Conservation (phyloP, 139 green algal species). For the Tetradesmus obliquus region DNA sequence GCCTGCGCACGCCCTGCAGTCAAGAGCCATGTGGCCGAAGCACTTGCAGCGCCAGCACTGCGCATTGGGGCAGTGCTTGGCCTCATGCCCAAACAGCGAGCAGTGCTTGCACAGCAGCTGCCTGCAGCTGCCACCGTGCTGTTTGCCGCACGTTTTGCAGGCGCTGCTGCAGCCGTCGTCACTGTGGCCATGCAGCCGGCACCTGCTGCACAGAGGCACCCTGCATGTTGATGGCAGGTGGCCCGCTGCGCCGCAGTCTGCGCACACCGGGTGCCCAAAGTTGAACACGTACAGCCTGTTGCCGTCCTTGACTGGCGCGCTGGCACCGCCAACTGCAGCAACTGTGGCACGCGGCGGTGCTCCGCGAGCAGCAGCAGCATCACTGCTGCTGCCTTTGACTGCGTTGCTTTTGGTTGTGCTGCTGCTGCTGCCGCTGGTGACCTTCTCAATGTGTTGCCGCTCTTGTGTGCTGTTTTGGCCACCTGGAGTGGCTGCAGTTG, state of each 20-base stretch:
- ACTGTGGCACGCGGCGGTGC: too few relatives aligned
- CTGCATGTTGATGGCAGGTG: background rate
- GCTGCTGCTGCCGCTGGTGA: background rate
- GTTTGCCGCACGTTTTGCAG: background rate
- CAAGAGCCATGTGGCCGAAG: background rate
- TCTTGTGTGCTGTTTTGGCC: background rate
- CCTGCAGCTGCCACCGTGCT: background rate
- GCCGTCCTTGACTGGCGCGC: background rate
- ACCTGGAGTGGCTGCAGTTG: background rate
- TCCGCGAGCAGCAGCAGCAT: too few relatives aligned
- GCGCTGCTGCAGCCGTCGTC: background rate
- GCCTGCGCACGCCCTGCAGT: background rate
- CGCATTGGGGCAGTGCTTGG: background rate
- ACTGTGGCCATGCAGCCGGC: background rate
- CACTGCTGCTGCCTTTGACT: too few relatives aligned
- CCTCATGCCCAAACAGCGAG: background rate
- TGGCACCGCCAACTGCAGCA: background rate
- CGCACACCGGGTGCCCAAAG: background rate
- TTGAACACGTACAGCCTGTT: background rate
- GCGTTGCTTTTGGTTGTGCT: background rate
- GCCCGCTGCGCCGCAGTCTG: background rate
- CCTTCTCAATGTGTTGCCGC: background rate
- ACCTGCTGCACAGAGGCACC: background rate
- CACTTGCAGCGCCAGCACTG: background rate
- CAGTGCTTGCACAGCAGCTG: background rate